These are phyloP conservation scores for Zychaea mexicana DNA, from an alignment of 371 early-diverging fungal genomes.

Conservation along the genomic window DNA sequence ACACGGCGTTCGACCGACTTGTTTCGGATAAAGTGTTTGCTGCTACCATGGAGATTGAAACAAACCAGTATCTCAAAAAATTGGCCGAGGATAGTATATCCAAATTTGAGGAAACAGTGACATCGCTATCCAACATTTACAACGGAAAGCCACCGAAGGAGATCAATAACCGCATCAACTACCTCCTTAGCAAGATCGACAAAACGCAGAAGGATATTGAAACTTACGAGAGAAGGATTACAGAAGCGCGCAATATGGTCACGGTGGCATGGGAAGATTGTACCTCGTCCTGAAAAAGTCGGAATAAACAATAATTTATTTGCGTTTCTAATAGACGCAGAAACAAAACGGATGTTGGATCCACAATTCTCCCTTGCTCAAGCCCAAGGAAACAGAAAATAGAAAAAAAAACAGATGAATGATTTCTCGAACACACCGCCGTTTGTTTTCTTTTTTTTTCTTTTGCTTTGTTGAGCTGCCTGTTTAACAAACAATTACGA, in stretches of 20 bases:
- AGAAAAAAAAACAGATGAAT: neutral
- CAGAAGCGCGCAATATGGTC: conserved; percentile 48
- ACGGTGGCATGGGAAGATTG: conserved; percentile 29
- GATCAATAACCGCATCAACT: conserved; percentile 57
- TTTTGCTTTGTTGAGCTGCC: neutral
- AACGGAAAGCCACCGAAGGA: conserved; percentile 57
- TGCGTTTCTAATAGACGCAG: conserved; percentile 5
- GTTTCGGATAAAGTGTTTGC: conserved; percentile 68
- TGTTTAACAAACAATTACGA: neutral
- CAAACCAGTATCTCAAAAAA: conserved; percentile 66
- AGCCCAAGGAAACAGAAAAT: neutral
- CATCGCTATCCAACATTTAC: conserved; percentile 44
- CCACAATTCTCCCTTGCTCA: neutral
- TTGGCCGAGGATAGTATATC: conserved; percentile 69
- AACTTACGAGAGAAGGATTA: conserved; percentile 51
- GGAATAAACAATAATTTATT: neutral
- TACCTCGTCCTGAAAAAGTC: neutral
- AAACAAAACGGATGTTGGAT: neutral
- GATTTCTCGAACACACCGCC: neutral
- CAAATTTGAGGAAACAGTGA: conserved; percentile 76
- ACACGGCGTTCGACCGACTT: conserved; percentile 76
- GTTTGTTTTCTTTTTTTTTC: neutral
- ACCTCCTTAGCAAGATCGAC: conserved; percentile 55
- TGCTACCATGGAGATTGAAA: conserved; percentile 80
- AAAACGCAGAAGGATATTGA: conserved; percentile 56